Evolutionary conservation across 2,329 filamentous ascomycete genomes (phyloP), one percentile per base, ranked within the genome.

Genomic region (Beauveria bassiana): DNA sequence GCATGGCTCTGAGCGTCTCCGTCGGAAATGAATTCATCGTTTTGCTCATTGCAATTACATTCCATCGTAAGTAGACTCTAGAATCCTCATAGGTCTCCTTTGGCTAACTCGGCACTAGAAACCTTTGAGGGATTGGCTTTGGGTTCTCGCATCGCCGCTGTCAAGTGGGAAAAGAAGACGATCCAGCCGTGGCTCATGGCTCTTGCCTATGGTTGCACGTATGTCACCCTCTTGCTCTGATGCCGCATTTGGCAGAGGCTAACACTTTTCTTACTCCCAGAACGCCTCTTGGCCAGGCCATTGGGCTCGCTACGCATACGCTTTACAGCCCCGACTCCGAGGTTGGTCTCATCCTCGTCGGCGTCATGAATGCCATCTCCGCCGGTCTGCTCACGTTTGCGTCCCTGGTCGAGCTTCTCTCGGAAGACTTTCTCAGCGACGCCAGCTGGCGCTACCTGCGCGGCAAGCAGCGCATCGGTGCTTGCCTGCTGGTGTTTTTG

Each of bases 1-100:
- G 90, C 64, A 92, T 93, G 88, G 88, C 90, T 3, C 80, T 93
- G 47, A 90, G 87, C 38, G 89, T 93, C 8, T 86, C 89, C 3
- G 88, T 88, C 0, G 89, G 89, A 1, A 86, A 86, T 9, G 84
- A 87, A 5, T 93, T 93, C 68, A 80, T 90, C 59, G 86, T 93
- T n/a, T 85, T 93, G 62, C 80, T 93, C 1, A 81, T 92, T 52
- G 90, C 90, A 56, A 91, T 93, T 67, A 82, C 83, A 58, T 93
- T 93, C 72, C 90, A 93, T 69, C 88, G 72, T 74, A 67, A 64
- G 73, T 67, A 28, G 14, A 5, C 26, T 28, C 18, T 4, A 16
- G 10, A 16, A 31, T 12, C 14, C 22, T 18, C 14, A 3, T 5
- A 18, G 14, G 18, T 16, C 10, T 2, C 28, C 6, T 9, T 8